Evolutionary conservation across 306 rosid genomes (phyloP), one percentile per base, ranked within the genome.

Genomic region (Casuarina equisetifolia): DNA sequence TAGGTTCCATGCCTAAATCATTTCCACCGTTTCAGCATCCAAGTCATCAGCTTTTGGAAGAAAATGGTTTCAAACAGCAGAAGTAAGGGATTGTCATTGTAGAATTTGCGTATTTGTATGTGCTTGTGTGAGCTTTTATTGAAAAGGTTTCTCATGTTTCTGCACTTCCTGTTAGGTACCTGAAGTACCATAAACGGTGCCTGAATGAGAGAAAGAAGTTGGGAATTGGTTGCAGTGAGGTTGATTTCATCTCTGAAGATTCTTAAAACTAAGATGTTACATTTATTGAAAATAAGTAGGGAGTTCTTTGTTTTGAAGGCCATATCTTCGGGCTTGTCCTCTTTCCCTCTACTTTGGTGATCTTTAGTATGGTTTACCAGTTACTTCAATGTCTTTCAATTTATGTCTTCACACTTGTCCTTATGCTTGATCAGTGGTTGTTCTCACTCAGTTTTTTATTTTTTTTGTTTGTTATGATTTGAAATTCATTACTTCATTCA

Each of bases 191-290:
- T 20, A 95, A 91, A 76, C 85, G 91, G 74, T 91, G 97, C 90
- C 88, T 95, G 81, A 89, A 76, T 77, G 99, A 95, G 70, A 84
- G 97, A 82, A 92, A 91, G 92, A 91, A 95, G 82, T 88, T 91
- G 86, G 99, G 99, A 82, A 85, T 91, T 53, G 99, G 99, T 80
- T 95, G 97, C 89, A 92, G 99, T 79, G 96, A 95, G 99, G 99
- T 95, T 82, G 84, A 76, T 35, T 79, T 59, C 71, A 36, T 85
- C 80, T 82, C 82, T 78, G 66, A 72, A 46, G 63, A 45, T 77
- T 63, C 51, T 75, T 35, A 43, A 16, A 75, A 76, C 15, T 46
- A 40, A 5, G 25, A 55, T 46, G 32, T 74, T 39, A 76, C 70
- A 73, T 17, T 79, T 69, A 72, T 52, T n/a, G 73, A 69, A 46